Evolutionary conservation across 129 eudicot species (phyloP).

Genomic region (Rutidosis leptorrhynchoides): DNA sequence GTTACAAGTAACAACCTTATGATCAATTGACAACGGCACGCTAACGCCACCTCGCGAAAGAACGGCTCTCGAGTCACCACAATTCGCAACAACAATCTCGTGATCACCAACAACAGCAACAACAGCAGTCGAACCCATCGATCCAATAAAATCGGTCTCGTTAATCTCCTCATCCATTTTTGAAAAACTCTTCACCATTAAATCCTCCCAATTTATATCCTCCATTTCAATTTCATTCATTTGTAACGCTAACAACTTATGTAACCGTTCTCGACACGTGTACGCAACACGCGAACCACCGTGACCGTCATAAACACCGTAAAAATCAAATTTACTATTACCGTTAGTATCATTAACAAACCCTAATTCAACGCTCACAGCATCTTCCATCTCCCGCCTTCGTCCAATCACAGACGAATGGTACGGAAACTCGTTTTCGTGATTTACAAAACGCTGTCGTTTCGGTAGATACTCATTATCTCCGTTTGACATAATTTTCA

Average conservation of each 20-base stretch:
- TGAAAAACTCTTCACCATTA: conserved; percentile 50
- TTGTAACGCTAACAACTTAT: conserved; percentile 39
- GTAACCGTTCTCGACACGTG: conserved; percentile 46
- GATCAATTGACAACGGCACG: conserved; percentile 59
- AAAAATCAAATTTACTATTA: conserved; percentile 33
- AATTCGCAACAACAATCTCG: conserved; percentile 69
- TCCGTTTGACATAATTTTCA: conserved; percentile 16
- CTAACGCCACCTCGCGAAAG: conserved; percentile 36
- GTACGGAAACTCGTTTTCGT: conserved; percentile 5
- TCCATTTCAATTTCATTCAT: conserved; percentile 12
- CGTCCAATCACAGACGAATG: conserved; percentile 52
- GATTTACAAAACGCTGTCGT: not conserved
- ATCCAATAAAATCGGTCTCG: not conserved
- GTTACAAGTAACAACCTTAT: conserved; percentile 47
- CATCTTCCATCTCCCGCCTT: conserved; percentile 71
- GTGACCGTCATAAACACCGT: conserved; percentile 72
- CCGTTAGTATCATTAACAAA: conserved; percentile 18
- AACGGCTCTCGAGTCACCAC: conserved; percentile 86
- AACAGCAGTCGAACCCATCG: conserved; percentile 64
- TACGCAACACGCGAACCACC: conserved; percentile 54
- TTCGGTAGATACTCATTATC: conserved; percentile 15
- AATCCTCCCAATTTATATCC: conserved; percentile 48
- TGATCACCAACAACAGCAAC: conserved; percentile 55
- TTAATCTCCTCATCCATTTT: conserved; percentile 55
- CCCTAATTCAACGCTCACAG: conserved; percentile 37